Base-by-base conservation (phyloP, 495 filamentous ascomycete species). In the Hypoxylon lenormandii region DNA sequence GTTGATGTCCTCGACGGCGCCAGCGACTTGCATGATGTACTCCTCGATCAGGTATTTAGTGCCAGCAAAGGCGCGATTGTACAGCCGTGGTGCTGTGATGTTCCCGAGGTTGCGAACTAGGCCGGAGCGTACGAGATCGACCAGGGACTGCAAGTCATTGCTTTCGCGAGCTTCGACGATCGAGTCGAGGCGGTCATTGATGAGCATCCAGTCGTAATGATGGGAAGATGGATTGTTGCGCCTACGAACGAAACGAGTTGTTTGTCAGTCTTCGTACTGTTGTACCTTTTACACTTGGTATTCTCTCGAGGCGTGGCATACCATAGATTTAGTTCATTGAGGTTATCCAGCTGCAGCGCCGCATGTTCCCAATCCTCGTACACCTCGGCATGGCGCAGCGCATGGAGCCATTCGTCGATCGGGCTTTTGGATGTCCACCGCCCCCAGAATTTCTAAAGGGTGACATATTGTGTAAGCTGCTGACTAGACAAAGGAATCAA, bases 11-110 rank as follows among this genome's bases (percentile, higher is more conserved):
- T 90, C 86, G 37, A 97, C 87, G 1, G 91, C 92, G 36, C 90
- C 84, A 36, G 90, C 92, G 16, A 94, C 89, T 64, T 92, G 88
- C 0, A 90, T 89, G 65, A 97, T 89, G 65, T 98, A 98, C 74
- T 97, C 91, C 69, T 96, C 93, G 60, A 98, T 94, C 21, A 96
- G 77, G 19, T 89, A 84, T 76, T 98, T 98, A 3, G 93, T 97
- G 11, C 94, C 94, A 2, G 90, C 89, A 73, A 96, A 96, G 11
- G 91, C 89, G 51, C 90, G 84, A 63, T 93, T 94, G 79, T 91
- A 98, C 2, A 98, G 79, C 62, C 89, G 89, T n/a, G 91, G 87
- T 2, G 88, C 84, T 1, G 92, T 91, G 60, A 98, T 97, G 70
- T 97, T 95, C 33, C 92, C 94, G 7, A 97, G 82, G 69, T 97